phyloP scores from a whole-genome alignment of 371 early-diverging fungal genomes.

The Actinomortierella ambigua region DNA sequence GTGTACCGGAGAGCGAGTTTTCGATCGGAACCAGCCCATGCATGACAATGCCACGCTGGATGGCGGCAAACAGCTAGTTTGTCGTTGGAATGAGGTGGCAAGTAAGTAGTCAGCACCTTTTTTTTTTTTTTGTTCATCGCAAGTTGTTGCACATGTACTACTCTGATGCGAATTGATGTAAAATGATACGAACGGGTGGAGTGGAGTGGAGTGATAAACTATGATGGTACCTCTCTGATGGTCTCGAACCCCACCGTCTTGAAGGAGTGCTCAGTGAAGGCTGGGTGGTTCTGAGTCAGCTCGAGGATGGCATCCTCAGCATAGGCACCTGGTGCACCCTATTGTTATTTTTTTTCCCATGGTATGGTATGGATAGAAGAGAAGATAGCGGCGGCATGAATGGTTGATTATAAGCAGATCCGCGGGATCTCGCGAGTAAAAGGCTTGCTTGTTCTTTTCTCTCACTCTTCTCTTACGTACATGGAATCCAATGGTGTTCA shows the following conservation, averaged over 20 bases:
- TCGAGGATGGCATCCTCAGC: conserved; percentile 45
- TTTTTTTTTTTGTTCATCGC: not conserved
- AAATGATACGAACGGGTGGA: not conserved
- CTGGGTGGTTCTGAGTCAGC: conserved; percentile 33
- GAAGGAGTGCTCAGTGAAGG: conserved; percentile 30
- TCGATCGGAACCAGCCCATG: conserved; percentile 42
- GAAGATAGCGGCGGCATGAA: not conserved
- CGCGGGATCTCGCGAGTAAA: too few species aligned
- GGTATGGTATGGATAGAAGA: too few species aligned
- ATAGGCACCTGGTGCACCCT: conserved; percentile 42
- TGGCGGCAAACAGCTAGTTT: conserved; percentile 19
- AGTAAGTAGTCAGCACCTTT: not conserved
- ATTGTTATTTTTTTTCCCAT: too few species aligned
- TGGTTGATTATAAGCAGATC: not conserved
- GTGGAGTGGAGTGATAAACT: not conserved
- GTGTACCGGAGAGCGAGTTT: conserved; percentile 40
- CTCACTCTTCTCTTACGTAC: conserved; percentile 9
- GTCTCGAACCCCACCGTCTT: conserved; percentile 37
- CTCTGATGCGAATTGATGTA: not conserved
- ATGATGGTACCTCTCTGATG: conserved; percentile 24
- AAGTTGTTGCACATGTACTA: not conserved
- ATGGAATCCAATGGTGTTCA: conserved; percentile 43
- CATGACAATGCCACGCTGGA: conserved; percentile 33
- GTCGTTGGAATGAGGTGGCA: not conserved
- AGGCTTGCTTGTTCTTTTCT: not conserved